Conservation (phyloP, 352 stramenopile species). For the Pilasporangium apinafurcum region DNA sequence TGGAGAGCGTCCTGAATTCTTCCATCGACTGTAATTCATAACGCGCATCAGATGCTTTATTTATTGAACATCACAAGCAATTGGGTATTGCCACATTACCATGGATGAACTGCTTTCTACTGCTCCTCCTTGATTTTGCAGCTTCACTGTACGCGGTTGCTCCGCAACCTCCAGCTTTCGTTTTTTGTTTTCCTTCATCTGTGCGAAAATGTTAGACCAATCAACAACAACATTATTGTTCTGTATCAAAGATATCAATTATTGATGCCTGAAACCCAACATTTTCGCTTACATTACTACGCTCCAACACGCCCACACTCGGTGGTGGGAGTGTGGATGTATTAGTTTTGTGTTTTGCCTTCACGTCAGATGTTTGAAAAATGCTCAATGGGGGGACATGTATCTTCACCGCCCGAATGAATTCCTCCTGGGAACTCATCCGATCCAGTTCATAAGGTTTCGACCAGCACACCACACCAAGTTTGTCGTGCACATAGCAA, state of each 20-base stretch:
- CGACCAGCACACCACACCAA: conserved; percentile 63
- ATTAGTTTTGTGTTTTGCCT: too few relatives aligned
- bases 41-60: too few relatives aligned
- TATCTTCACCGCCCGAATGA: conserved; percentile 34
- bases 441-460: conserved; percentile 53
- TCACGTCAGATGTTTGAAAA: conserved; percentile 25
- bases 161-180: conserved; percentile 27
- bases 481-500: conserved; percentile 57
- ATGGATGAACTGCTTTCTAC: conserved; percentile 19
- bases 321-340: too few relatives aligned
- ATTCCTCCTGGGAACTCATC: conserved; percentile 15
- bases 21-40: conserved; percentile 47
- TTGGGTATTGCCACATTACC: conserved; percentile 15
- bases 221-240: background rate
- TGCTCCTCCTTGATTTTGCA: conserved; percentile 4
- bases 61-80: background rate
- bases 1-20: conserved; percentile 62
- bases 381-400: conserved; percentile 67
- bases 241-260: background rate
- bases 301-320: too few relatives aligned
- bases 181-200: conserved; percentile 40
- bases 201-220: background rate
- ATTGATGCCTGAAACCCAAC: background rate
- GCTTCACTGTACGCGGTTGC: conserved; percentile 5
- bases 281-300: background rate